A percentile compares a stretch with the other conserved stretches of the same genome.
Evolutionary conservation across 176 grass and related monocot species (phyloP).

Genomic region (Oropetium thomaeum): DNA sequence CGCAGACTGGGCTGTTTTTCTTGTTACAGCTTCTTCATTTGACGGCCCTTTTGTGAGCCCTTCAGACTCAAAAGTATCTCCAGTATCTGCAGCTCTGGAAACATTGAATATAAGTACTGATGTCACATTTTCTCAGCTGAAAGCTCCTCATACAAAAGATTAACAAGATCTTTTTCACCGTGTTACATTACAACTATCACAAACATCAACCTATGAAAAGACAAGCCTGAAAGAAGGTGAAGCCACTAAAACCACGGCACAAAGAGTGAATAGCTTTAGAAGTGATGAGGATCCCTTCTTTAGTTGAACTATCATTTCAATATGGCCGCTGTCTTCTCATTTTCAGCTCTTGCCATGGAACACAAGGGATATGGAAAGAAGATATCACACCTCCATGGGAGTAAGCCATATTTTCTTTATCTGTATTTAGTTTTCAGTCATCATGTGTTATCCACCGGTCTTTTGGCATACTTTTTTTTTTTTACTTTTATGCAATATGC

Average conservation of each 20-base stretch:
- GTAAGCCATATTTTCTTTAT: slow-evolving; percentile 38
- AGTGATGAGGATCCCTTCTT: slow-evolving; percentile 67
- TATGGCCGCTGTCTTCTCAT: slow-evolving; percentile 87
- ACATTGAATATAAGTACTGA: slow-evolving; percentile 43
- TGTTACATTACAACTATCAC: slow-evolving; percentile 54
- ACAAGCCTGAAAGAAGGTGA: not conserved
- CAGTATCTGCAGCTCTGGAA: slow-evolving; percentile 36
- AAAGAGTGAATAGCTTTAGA: slow-evolving; percentile 63
- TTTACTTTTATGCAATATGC: too few relatives aligned
- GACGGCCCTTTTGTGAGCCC: slow-evolving; percentile 59
- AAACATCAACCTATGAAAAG: slow-evolving; percentile 15
- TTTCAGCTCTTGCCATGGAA: slow-evolving; percentile 69
- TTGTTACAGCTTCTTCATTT: slow-evolving; percentile 64
- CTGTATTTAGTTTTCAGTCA: not conserved
- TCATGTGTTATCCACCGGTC: too few relatives aligned
- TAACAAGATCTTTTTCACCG: slow-evolving; percentile 72
- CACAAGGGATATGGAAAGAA: slow-evolving; percentile 83
- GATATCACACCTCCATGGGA: slow-evolving; percentile 56
- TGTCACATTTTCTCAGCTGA: slow-evolving; percentile 51
- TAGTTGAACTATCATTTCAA: slow-evolving; percentile 79
- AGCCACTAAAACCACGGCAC: slow-evolving; percentile 43
- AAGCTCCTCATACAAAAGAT: slow-evolving; percentile 70
- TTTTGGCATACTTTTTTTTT: too few relatives aligned
- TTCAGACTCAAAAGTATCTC: slow-evolving; percentile 57
- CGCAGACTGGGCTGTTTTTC: slow-evolving; percentile 67